A percentile compares a stretch with the other conserved stretches of the same genome.
phyloP scores from a whole-genome alignment of 129 eudicot species.

The Centaurea solstitialis region DNA sequence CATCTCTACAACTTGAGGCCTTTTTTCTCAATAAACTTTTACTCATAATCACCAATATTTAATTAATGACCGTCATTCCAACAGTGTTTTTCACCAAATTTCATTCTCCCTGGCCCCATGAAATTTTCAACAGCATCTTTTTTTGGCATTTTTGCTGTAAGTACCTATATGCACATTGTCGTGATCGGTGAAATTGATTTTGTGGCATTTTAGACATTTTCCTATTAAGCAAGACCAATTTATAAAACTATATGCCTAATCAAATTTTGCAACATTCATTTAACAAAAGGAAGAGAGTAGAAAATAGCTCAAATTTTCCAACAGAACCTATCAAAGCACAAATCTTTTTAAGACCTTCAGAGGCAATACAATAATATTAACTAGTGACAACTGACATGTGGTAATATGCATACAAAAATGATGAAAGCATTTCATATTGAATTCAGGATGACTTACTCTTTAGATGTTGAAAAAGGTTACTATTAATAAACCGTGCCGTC shows the following conservation, averaged over 20 bases:
- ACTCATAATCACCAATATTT: neutral
- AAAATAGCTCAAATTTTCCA: constrained; percentile 1
- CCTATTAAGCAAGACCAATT: neutral
- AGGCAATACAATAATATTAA: neutral
- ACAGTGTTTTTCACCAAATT: neutral
- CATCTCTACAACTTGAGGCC: neutral
- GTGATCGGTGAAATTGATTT: neutral
- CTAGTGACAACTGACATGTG: neutral
- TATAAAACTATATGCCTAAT: neutral
- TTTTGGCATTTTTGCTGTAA: neutral
- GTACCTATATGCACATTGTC: neutral
- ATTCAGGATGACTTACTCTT: constrained; percentile 64
- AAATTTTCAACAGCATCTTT: neutral
- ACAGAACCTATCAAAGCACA: neutral
- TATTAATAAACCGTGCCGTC: constrained; percentile 80
- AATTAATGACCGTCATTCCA: neutral
- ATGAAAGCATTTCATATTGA: neutral
- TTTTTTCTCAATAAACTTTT: neutral
- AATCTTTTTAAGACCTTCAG: neutral
- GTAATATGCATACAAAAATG: neutral
- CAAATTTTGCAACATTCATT: neutral
- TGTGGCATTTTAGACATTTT: neutral
- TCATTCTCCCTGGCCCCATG: neutral
- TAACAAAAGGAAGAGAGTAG: neutral
- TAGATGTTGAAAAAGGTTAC: constrained; percentile 83